A percentile compares a stretch with the other conserved stretches of the same genome.
These are phyloP conservation scores for Microbotryum intermedium DNA, from an alignment of 1,284 basidiomycete genomes.

Conservation along the genomic window DNA sequence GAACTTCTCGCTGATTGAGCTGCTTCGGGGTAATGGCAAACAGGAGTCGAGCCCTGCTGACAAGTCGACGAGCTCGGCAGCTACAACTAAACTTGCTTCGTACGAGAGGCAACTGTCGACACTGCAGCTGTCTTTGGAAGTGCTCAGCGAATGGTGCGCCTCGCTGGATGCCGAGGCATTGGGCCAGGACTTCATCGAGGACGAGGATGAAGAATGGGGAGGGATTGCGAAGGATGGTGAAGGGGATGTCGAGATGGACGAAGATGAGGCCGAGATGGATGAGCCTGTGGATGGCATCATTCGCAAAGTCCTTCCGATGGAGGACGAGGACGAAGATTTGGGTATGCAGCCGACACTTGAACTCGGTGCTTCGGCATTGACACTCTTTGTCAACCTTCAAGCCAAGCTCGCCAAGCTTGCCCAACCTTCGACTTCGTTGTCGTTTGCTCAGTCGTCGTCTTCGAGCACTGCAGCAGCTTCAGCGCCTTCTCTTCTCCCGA, in stretches of 20 bases:
- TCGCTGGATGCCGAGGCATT: conserved; percentile 13
- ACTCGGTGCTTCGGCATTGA: conserved; percentile 1
- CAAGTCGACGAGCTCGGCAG: background rate
- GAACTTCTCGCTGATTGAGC: background rate
- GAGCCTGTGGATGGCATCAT: conserved; percentile 21
- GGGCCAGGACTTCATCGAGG: conserved; percentile 35
- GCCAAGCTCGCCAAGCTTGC: conserved; percentile 24
- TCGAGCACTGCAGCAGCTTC: background rate
- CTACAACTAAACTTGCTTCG: conserved; percentile 56
- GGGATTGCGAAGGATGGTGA: conserved; percentile 23
- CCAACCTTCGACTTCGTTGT: conserved; percentile 13
- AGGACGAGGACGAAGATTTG: conserved; percentile 7
- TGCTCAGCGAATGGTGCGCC: conserved; percentile 45
- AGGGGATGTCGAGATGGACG: conserved; percentile 28
- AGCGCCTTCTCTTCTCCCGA: conserved; percentile 1
- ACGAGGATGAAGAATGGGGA: conserved; percentile 35
- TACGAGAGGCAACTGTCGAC: conserved; percentile 65
- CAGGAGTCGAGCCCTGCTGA: conserved; percentile 17
- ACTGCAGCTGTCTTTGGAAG: conserved; percentile 69
- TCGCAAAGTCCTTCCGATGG: conserved; percentile 1
- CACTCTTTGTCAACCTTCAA: conserved; percentile 16
- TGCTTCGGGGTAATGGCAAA: too few relatives aligned
- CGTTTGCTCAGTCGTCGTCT: conserved; percentile 13
- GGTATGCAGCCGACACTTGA: conserved; percentile 34
- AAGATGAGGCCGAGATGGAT: conserved; percentile 34